Base-by-base conservation (phyloP, 2,329 filamentous ascomycete species). In the Lachnellula subtilissima region DNA sequence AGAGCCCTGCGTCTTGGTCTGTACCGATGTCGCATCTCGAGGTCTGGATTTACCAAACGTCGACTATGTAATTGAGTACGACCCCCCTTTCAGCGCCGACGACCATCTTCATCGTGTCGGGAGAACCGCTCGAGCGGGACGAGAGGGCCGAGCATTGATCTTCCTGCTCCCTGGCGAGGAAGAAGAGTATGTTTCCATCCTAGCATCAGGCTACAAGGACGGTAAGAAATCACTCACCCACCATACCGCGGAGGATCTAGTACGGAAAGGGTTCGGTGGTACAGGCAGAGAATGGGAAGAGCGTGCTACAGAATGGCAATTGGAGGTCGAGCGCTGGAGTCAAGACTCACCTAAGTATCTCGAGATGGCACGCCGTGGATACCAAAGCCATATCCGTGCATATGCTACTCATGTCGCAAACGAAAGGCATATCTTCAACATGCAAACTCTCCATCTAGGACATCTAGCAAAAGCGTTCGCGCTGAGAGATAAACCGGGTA, bases 71-170 rank as follows among this genome's bases (percentile, higher is more conserved):
- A 83, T 99, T 55, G 94, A 99, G 71, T 97, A 96, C 70, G 94
- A 99, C 69, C 92, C 94, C 0, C 90, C 94, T 2, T 97, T 97
- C 73, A 91, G 88, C 69, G 86, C 91, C 23, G 89, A 92, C 58
- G 94, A 99, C 71, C 94, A 99, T 71, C 81, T 97, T 7, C 94
- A 99, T 74, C 87, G 94, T 54, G 90, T 97, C 54, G 94, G 94
- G 53, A 88, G 94, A 71, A 99, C 94, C 11, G 94, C 94, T 3
- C 89, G 94, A 78, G 90, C 95, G 1, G 94, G 94, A 15, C 87
- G 89, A 5, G 83, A 93, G 11, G 94, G 94, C 28, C 86, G 92
- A 54, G 91, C 94, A 0, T 80, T 89, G 11, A 85, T 97, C 23
- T 97, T 97, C 77, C 82, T 99, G 14, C 84, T 92, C 56, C 94